Base-by-base conservation (phyloP, 1,139 yeast genomes). In the Suhomyces terraborum region DNA sequence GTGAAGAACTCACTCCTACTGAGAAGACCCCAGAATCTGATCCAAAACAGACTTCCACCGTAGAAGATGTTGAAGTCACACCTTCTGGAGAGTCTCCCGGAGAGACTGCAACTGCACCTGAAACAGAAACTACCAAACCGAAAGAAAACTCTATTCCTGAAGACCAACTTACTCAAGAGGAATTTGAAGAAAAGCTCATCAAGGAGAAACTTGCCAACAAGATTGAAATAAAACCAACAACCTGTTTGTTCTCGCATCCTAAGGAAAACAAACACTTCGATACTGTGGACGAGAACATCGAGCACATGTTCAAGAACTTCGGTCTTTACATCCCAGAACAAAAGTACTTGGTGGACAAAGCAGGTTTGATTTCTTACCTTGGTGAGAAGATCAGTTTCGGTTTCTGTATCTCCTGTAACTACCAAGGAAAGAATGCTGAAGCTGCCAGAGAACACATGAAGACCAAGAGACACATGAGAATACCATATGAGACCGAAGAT, bases 381-480 rank as follows among this genome's bases (percentile, higher is more conserved):
- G 88, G 86, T 19, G 95, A 89, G 52, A 84, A 86, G 56, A 80
- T 93, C 46, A 88, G 95, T 9, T 75, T 84, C 35, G 97, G 97
- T 32, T 80, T 86, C 53, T 93, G 99, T 62, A 66, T 93, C 38
- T 78, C 82, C 38, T 93, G 99, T 62, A 72, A 73, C 36, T 94
- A 84, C 61, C 89, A 88, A 62, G 98, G 98, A 6, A 77, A 79
- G 51, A 80, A 82, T 42, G 61, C 91, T 26, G 95, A 88, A 57
- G 88, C 96, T 43, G 93, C 88, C 6, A 81, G 97, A 51, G 95
- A 89, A 32, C 99, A 93, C 61, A 85, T 91, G 88, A 58, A 74
- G 6, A 76, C 85, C 16, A 93, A 93, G 63, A 80, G 89, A 48
- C 99, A 93, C 61, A 84, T 91, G 69, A 79, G 80, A 59, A 77